These are phyloP conservation scores for Hygrophila difformis DNA, from an alignment of 257 asterid genomes.

Conservation along the genomic window DNA sequence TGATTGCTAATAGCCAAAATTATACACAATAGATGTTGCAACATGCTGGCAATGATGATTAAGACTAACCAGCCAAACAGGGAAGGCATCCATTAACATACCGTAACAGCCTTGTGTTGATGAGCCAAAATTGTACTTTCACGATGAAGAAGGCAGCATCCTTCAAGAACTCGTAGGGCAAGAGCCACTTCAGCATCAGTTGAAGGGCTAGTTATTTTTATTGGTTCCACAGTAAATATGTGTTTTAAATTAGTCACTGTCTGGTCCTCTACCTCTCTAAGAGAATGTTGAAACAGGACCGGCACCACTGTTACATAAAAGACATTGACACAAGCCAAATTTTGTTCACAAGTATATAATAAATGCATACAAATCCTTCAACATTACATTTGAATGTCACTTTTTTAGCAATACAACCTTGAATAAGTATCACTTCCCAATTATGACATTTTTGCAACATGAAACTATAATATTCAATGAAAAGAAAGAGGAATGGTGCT, in stretches of 20 bases:
- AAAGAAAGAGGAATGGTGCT: too few species aligned
- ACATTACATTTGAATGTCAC: background rate
- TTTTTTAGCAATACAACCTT: background rate
- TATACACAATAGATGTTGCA: background rate
- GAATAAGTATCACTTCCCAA: too few species aligned
- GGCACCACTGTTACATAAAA: slow-evolving; percentile 60
- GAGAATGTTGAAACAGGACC: slow-evolving; percentile 70
- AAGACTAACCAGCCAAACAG: background rate
- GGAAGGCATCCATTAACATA: slow-evolving; percentile 19
- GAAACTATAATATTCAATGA: too few species aligned
- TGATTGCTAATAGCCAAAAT: background rate
- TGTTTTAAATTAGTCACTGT: slow-evolving; percentile 51
- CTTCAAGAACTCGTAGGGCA: slow-evolving; percentile 93
- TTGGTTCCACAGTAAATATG: slow-evolving; percentile 70
- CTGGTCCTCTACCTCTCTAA: slow-evolving; percentile 73
- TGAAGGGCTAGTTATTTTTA: slow-evolving; percentile 67
- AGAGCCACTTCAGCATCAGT: slow-evolving; percentile 89
- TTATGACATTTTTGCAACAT: too few species aligned
- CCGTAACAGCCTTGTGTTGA: slow-evolving; percentile 71
- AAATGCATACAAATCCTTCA: slow-evolving; percentile 1
- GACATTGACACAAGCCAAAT: slow-evolving; percentile 5
- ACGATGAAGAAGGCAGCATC: slow-evolving; percentile 78
- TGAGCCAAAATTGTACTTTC: slow-evolving; percentile 77
- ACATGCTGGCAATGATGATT: slow-evolving; percentile 3
- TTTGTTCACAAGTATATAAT: background rate